Base-by-base conservation (phyloP, 345 rosid genomes). In the Pistacia atlantica region DNA sequence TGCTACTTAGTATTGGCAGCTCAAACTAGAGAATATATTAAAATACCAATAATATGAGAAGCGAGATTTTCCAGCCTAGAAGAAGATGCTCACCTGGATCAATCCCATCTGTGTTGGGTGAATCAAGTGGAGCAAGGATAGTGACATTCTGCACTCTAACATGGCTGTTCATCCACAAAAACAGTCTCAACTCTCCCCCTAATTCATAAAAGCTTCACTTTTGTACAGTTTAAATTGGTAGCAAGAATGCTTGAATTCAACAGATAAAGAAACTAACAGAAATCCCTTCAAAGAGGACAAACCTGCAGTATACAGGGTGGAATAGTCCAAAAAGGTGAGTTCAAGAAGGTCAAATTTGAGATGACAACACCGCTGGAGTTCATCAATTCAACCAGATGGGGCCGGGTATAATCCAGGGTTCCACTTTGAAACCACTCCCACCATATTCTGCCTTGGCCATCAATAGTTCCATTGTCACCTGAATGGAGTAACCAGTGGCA, bases 291-390 rank as follows among this genome's bases (percentile, higher is more conserved):
- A 56, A 79, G 65, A 65, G 78, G 61, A 79, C 86, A 74, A 75
- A 96, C 99, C 99, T 96, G 98, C 98, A 92, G 77, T 96, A 96
- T 48, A 96, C 97, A 33, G 99, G 99, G 78, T 96, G 98, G 83
- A 96, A 96, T 90, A 75, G 88, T 96, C 99, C 97, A 96, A 82
- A 96, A 93, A 12, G 99, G 99, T 2, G 99, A 92, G 81, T 96
- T 88, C 80, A 90, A 79, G 86, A 96, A 92, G 35, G 97, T 93
- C 84, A 93, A 78, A 83, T 93, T 93, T 49, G 98, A 93, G 86
- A 96, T 93, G 70, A 87, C 76, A 13, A 96, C 80, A 71, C 90
- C 92, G 8, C 90, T 91, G 17, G 97, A 84, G 89, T 93, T 96
- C 89, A 93, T 93, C 77, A 96, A 82, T 86, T 96, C 99, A 68